Percentiles rank a stretch among this genome's conserved stretches.
phyloP scores from a whole-genome alignment of 192 early-diverging fungal genomes.

The Coemansia sp. region DNA sequence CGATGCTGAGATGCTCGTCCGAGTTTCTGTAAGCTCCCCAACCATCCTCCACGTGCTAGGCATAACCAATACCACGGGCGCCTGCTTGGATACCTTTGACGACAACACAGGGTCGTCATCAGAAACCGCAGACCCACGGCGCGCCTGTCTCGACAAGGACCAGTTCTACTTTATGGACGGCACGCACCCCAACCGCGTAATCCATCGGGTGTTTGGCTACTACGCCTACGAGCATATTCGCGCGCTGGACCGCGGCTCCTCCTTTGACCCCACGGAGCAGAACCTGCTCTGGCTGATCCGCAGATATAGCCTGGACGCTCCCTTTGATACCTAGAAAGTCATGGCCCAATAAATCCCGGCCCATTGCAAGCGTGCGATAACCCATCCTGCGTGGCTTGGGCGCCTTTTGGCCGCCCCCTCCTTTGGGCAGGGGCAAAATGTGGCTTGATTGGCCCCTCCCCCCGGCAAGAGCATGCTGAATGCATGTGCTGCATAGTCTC shows the following conservation, averaged over 20 bases:
- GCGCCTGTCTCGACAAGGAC: conserved; percentile 11
- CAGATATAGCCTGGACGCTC: no score
- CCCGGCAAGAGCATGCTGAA: no score
- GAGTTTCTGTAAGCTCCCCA: conserved; percentile 8
- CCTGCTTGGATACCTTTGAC: conserved; percentile 8
- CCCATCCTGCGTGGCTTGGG: no score
- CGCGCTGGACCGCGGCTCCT: not conserved
- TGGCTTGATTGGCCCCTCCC: no score
- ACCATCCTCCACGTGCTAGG: conserved; percentile 15
- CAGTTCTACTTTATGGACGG: conserved; percentile 17
- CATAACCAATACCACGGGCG: conserved; percentile 7
- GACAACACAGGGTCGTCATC: not conserved
- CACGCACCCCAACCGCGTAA: conserved; percentile 16
- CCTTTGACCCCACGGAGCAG: conserved; percentile 5
- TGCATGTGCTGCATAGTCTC: no score
- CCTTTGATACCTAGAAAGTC: no score
- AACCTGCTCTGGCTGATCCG: conserved; percentile 20
- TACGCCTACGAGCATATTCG: not conserved
- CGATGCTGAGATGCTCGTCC: conserved; percentile 13
- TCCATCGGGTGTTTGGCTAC: conserved; percentile 35
- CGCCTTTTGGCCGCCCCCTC: no score
- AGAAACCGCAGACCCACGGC: not conserved
- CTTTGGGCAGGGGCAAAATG: no score
- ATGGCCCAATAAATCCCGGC: no score
- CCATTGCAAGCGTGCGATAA: no score